Evolutionary conservation across 176 grass and related monocot genomes (phyloP).

Genomic region (Echinochloa phyllopogon): DNA sequence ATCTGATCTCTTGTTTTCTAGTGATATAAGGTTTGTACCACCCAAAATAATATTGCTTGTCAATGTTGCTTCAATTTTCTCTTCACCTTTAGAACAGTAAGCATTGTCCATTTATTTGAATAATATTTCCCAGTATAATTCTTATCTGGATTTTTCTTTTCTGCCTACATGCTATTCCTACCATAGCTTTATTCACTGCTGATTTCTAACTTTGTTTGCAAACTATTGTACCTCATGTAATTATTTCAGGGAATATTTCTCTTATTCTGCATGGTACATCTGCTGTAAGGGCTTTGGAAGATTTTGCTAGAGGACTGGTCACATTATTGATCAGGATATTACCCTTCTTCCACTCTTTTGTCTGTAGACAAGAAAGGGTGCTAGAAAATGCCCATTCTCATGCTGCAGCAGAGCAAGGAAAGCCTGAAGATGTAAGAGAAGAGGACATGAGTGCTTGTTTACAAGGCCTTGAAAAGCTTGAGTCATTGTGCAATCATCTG

Average conservation of each 20-base stretch:
- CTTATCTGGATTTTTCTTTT: background rate
- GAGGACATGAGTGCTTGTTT: constrained; percentile 54
- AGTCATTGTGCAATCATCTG: constrained; percentile 63
- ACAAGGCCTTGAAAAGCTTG: constrained; percentile 68
- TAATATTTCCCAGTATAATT: background rate
- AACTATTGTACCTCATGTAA: background rate
- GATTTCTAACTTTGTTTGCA: background rate
- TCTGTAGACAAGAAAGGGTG: constrained; percentile 38
- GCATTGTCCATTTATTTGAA: background rate
- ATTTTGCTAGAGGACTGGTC: constrained; percentile 51
- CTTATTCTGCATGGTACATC: constrained; percentile 40
- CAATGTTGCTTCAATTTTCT: background rate
- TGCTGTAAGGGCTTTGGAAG: constrained; percentile 42
- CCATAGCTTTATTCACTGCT: background rate
- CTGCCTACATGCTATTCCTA: background rate
- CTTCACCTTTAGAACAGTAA: background rate
- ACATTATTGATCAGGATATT: constrained; percentile 57
- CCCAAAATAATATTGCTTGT: background rate
- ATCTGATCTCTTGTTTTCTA: constrained; percentile 27
- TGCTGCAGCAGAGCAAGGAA: constrained; percentile 21
- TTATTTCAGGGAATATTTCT: constrained; percentile 47
- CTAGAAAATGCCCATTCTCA: constrained; percentile 37
- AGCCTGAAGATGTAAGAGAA: constrained; percentile 29
- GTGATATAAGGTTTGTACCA: background rate
- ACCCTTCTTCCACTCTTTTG: constrained; percentile 44